Percentiles rank a stretch among this genome's conserved stretches.
These are phyloP conservation scores for Pinus tabuliformis DNA, from an alignment of 75 land plant genomes.

Conservation along the genomic window DNA sequence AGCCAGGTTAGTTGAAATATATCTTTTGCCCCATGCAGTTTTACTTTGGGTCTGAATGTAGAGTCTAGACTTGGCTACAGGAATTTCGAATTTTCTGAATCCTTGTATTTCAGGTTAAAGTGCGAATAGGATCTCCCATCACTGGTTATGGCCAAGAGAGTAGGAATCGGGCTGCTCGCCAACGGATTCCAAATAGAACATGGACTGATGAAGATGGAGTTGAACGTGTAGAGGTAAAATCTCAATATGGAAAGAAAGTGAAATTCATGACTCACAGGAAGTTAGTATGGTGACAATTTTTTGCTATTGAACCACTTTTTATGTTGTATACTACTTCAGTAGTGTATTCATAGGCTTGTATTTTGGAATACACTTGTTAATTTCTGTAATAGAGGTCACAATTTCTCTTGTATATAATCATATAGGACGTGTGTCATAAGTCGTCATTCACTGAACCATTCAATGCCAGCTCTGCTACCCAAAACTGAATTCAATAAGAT, in stretches of 20 bases:
- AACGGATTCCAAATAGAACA: conserved; percentile 66
- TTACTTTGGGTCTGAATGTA: neutral
- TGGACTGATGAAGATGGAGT: conserved; percentile 95
- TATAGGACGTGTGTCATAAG: no score
- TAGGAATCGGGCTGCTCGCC: conserved; percentile 93
- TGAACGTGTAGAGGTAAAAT: conserved; percentile 84
- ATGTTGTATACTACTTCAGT: neutral
- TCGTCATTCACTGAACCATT: neutral
- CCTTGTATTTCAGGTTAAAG: conserved; percentile 55
- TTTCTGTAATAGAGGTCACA: neutral
- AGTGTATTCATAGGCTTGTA: neutral
- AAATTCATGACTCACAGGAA: neutral
- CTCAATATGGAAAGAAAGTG: neutral
- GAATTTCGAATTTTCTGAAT: neutral
- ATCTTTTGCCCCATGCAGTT: neutral
- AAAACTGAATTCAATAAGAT: neutral
- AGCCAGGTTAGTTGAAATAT: conserved; percentile 49
- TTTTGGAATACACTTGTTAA: no score
- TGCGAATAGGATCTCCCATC: conserved; percentile 82
- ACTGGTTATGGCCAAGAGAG: conserved; percentile 97
- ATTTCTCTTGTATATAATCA: neutral
- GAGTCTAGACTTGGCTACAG: neutral
- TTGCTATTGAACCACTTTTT: neutral
- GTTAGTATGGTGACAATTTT: neutral
- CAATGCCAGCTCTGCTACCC: neutral